Evolutionary conservation across 2,329 filamentous ascomycete species (phyloP).

Genomic region (Ophiostoma perfectum): DNA sequence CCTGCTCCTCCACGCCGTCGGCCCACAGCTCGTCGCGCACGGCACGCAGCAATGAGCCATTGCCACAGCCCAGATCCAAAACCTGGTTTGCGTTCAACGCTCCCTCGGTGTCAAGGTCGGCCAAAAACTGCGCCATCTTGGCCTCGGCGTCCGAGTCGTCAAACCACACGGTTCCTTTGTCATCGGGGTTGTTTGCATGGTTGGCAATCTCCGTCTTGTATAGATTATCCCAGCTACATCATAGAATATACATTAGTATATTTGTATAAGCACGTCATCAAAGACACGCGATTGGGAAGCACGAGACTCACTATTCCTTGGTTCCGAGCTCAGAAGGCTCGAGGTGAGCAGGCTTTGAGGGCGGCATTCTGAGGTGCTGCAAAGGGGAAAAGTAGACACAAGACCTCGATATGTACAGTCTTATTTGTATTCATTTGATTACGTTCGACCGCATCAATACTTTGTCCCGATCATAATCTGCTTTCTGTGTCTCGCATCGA

Average conservation of each 20-base stretch:
- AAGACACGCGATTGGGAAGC: too few relatives aligned
- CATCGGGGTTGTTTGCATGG: constrained; percentile 63
- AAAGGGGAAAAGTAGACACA: background rate
- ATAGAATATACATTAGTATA: background rate
- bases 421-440: background rate
- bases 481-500: background rate
- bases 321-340: constrained; percentile 77
- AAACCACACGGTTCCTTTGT: constrained; percentile 94
- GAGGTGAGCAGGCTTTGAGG: constrained; percentile 55
- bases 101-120: constrained; percentile 27
- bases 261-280: too few relatives aligned
- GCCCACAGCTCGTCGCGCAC: constrained; percentile 50
- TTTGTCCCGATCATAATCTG: background rate
- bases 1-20: constrained; percentile 35
- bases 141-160: constrained; percentile 83
- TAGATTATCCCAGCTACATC: constrained; percentile 64
- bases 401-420: background rate
- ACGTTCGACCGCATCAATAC: background rate
- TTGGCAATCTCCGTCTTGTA: constrained; percentile 69
- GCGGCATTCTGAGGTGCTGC: background rate
- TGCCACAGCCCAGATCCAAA: constrained; percentile 88
- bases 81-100: constrained; percentile 47
- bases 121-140: constrained; percentile 69
- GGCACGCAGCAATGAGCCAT: constrained; percentile 85
- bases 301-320: constrained; percentile 70